Base-by-base conservation (phyloP, 306 rosid genomes). In the Cyclanthera cordifolia region DNA sequence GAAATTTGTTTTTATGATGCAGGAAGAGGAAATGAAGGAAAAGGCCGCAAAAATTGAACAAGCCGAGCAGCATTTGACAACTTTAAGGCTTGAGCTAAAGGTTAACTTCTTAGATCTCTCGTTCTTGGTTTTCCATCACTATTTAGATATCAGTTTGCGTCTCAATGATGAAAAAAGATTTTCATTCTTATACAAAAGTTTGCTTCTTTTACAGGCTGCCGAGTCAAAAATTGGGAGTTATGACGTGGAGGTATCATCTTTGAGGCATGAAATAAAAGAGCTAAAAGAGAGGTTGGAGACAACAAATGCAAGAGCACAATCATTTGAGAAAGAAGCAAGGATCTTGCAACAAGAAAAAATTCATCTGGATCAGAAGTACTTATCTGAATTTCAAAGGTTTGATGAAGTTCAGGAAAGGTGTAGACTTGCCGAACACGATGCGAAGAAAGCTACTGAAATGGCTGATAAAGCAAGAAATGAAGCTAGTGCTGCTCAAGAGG, bases 1-100 rank as follows among this genome's bases (percentile, higher is more conserved):
- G 46, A 59, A 28, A 59, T n/a, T 59, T 28, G 41, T 82, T 32
- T 13, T 32, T 11, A 32, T n/a, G 71, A 52, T 78, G 81, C 84
- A 91, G 97, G 97, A 92, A 34, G 88, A 84, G 1, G 92, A 89
- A 81, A 59, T 92, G 43, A 92, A 83, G 70, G 92, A 87, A 49
- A 89, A 82, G 82, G 73, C 76, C 0, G 85, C 83, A 39, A 81
- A 84, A 79, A 73, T 92, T 48, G 90, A 87, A 52, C 72, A 89
- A 76, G 94, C 88, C 7, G 96, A 92, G 80, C 88, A 80, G 82
- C 82, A 95, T 76, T 72, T 92, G 83, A 84, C 92, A 53, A 87
- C 96, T 70, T 72, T 85, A 21, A 84, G 76, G 63, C 76, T 85
- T 48, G 92, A 92, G 79, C 76, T 92, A 82, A 92, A 87, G 95